A percentile compares a stretch with the other conserved stretches of the same genome.
Evolutionary conservation across 1,284 basidiomycete genomes (phyloP).

Genomic region (Tausonia pullulans): DNA sequence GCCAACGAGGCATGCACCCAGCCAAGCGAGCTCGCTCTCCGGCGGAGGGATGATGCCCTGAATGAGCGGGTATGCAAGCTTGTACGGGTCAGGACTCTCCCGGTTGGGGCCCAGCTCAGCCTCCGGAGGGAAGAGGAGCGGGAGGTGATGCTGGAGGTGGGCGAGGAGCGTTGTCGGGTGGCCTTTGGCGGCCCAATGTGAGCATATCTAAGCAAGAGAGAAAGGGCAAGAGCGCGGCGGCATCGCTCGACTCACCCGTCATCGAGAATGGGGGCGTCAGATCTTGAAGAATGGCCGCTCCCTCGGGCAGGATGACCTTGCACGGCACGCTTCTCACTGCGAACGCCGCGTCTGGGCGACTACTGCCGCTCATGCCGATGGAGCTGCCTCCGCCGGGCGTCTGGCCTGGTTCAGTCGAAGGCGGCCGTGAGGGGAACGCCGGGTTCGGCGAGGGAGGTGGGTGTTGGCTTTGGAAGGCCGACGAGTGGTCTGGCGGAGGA

Average conservation of each 20-base stretch:
- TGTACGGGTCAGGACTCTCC: conserved; percentile 23
- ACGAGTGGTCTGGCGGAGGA: too few relatives aligned
- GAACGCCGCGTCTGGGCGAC: conserved; percentile 50
- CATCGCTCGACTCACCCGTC: conserved; percentile 22
- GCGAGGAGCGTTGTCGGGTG: conserved; percentile 37
- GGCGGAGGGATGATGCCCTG: conserved; percentile 79
- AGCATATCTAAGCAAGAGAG: not conserved
- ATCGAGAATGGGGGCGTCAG: conserved; percentile 57
- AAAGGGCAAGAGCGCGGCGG: not conserved
- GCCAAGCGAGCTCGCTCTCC: conserved; percentile 84
- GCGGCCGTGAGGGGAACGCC: conserved; percentile 49
- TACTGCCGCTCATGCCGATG: conserved; percentile 19
- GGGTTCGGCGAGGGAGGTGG: conserved; percentile 28
- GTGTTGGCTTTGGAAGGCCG: too few relatives aligned
- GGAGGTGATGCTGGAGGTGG: conserved; percentile 34
- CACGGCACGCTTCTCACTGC: conserved; percentile 76
- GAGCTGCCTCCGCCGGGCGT: conserved; percentile 30
- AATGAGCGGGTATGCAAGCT: conserved; percentile 48
- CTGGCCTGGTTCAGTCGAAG: conserved; percentile 52
- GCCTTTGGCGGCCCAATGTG: conserved; percentile 23
- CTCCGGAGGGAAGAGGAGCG: conserved; percentile 36
- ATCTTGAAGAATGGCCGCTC: conserved; percentile 77
- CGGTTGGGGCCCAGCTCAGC: conserved; percentile 13
- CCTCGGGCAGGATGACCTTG: conserved; percentile 76
- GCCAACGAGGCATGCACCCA: conserved; percentile 76